phyloP scores from a whole-genome alignment of 2,329 filamentous ascomycete genomes.

The Pyrenochaeta sp. region DNA sequence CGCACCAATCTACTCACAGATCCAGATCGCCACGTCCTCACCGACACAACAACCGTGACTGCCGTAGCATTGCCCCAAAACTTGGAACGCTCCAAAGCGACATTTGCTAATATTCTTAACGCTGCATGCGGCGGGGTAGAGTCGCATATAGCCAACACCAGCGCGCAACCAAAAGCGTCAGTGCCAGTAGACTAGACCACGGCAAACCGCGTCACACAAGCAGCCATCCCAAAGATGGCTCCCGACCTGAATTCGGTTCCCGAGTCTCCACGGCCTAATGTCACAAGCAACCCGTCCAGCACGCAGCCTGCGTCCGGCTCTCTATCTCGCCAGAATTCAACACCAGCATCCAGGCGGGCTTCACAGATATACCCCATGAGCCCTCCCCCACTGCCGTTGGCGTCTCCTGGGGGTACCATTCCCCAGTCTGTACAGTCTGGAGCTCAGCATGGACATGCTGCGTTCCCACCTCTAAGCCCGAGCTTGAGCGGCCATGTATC shows the following conservation, averaged over 20 bases:
- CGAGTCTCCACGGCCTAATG: constrained; percentile 43
- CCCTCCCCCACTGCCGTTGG: constrained; percentile 54
- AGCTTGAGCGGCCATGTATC: constrained; percentile 31
- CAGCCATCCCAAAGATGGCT: constrained; percentile 50
- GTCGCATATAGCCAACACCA: neutral
- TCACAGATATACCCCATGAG: constrained; percentile 59
- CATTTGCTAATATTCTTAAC: constrained; percentile 4
- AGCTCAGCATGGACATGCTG: constrained; percentile 35
- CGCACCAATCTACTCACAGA: constrained; percentile 5
- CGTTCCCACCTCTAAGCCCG: constrained; percentile 50
- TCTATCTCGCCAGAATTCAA: constrained; percentile 33
- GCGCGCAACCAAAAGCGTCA: constrained; percentile 1
- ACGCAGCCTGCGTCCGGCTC: constrained; percentile 36
- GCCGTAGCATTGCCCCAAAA: neutral
- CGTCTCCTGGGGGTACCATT: constrained; percentile 45
- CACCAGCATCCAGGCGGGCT: constrained; percentile 35
- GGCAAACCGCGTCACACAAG: constrained; percentile 13
- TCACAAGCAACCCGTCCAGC: constrained; percentile 24
- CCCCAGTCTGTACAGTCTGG: constrained; percentile 22
- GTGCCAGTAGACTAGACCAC: neutral
- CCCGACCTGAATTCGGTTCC: constrained; percentile 59
- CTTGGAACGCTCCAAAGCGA: neutral
- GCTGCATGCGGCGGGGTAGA: constrained; percentile 14
- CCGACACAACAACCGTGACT: constrained; percentile 5
- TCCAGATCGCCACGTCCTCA: constrained; percentile 13